These are phyloP conservation scores for Pseudogymnoascus sp. DNA, from an alignment of 2,329 filamentous ascomycete genomes.

Conservation along the genomic window DNA sequence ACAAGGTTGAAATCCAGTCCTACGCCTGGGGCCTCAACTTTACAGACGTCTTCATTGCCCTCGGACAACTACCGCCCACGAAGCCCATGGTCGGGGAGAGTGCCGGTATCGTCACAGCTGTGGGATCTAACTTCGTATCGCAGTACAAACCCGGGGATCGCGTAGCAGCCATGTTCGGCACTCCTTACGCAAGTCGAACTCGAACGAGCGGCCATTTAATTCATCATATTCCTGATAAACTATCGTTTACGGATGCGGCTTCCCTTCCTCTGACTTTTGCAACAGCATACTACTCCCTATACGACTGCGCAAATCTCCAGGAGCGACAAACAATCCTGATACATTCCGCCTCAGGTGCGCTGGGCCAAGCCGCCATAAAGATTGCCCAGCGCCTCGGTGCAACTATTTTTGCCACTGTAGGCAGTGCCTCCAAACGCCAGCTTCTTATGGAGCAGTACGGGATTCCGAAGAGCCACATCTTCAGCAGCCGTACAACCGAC, in stretches of 20 bases:
- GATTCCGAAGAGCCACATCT: background rate
- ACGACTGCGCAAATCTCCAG: constrained; percentile 32
- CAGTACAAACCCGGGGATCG: constrained; percentile 23
- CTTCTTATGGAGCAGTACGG: background rate
- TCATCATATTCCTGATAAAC: constrained; percentile 31
- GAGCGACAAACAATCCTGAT: constrained; percentile 25
- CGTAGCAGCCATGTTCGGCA: constrained; percentile 14
- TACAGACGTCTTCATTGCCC: constrained; percentile 20
- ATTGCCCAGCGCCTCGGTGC: constrained; percentile 28
- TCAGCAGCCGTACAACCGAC: constrained; percentile 29
- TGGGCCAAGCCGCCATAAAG: constrained; percentile 23
- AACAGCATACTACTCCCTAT: constrained; percentile 39
- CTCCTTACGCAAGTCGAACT: background rate
- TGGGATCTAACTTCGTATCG: constrained; percentile 20
- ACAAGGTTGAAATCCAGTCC: constrained; percentile 14
- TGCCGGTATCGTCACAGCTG: constrained; percentile 20
- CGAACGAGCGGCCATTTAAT: background rate
- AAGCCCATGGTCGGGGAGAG: background rate
- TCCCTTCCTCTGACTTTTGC: constrained; percentile 34
- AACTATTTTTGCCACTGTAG: constrained; percentile 37
- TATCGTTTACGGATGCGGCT: constrained; percentile 34
- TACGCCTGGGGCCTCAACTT: constrained; percentile 18
- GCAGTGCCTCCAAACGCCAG: background rate
- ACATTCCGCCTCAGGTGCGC: constrained; percentile 17
- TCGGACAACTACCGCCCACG: constrained; percentile 14